These are phyloP conservation scores for Schizosaccharomyces octosporus DNA, from an alignment of 805 yeast genomes.

Conservation along the genomic window DNA sequence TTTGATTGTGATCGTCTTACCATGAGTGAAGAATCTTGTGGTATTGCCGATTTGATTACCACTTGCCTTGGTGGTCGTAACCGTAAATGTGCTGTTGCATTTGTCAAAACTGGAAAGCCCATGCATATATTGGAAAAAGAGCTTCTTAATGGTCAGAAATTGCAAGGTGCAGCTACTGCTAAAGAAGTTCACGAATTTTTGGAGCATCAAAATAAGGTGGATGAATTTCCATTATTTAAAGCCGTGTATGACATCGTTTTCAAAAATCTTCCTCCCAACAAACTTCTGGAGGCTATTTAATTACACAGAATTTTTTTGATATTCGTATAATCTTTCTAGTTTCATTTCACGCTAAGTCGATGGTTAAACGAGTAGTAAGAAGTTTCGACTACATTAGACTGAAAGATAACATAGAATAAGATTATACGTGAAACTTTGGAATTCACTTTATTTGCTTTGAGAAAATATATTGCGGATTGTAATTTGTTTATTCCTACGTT, in stretches of 20 bases:
- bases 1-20: slow-evolving; percentile 50
- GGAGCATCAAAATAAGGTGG: slow-evolving; percentile 23
- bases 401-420: too few species aligned
- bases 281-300: slow-evolving; percentile 26
- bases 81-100: slow-evolving; percentile 33
- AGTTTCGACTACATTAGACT: too few species aligned
- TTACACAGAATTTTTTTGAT: background rate
- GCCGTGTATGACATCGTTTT: slow-evolving; percentile 67
- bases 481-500: too few species aligned
- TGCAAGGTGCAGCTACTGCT: slow-evolving; percentile 83
- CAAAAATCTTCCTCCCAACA: slow-evolving; percentile 47
- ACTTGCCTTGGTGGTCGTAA: slow-evolving; percentile 98
- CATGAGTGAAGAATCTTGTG: slow-evolving; percentile 81
- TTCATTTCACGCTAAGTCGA: background rate
- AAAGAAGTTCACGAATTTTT: slow-evolving; percentile 77
- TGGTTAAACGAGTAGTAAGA: too few species aligned
- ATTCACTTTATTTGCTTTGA: too few species aligned
- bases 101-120: slow-evolving; percentile 33
- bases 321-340: background rate
- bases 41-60: slow-evolving; percentile 94
- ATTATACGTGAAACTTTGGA: too few species aligned
- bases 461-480: too few species aligned
- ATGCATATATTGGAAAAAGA: slow-evolving; percentile 67
- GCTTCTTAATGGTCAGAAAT: slow-evolving; percentile 80
- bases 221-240: slow-evolving; percentile 60